Evolutionary conservation across 176 grass and related monocot genomes (phyloP).

Genomic region (Areca catechu): DNA sequence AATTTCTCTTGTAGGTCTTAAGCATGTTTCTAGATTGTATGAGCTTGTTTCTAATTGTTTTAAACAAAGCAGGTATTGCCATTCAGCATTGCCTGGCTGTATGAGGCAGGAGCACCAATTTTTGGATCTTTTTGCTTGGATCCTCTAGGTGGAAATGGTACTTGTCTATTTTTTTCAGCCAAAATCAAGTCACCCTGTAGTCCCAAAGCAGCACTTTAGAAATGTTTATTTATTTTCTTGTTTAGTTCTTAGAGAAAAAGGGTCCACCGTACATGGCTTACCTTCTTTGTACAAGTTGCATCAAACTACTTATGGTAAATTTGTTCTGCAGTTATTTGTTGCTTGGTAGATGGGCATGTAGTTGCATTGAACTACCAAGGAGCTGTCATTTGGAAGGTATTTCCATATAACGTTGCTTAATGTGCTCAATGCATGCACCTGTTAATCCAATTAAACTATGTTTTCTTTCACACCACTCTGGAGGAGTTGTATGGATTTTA

Average conservation of each 20-base stretch:
- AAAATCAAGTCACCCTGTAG: no score
- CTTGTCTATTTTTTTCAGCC: neutral
- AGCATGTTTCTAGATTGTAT: no score
- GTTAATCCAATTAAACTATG: no score
- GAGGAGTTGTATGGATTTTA: no score
- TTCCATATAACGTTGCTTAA: no score
- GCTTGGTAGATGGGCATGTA: conserved; percentile 77
- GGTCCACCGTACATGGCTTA: neutral
- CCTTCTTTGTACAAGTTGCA: no score
- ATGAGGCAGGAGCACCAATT: conserved; percentile 53
- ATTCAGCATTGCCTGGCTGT: conserved; percentile 52
- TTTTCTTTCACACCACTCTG: no score
- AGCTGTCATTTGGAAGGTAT: conserved; percentile 77
- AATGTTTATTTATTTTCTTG: no score
- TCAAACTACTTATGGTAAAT: conserved; percentile 10
- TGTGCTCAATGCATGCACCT: no score
- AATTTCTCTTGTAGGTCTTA: no score
- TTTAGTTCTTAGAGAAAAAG: neutral
- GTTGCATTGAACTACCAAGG: conserved; percentile 51
- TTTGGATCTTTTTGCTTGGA: conserved; percentile 71
- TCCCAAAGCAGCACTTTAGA: no score
- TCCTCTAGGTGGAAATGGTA: conserved; percentile 61
- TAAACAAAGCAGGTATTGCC: conserved; percentile 35
- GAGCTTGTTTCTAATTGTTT: conserved; percentile 12
- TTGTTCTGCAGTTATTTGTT: conserved; percentile 68